phyloP scores from a whole-genome alignment of 1,284 basidiomycete genomes.

The Pseudomicrostroma phylloplanum region DNA sequence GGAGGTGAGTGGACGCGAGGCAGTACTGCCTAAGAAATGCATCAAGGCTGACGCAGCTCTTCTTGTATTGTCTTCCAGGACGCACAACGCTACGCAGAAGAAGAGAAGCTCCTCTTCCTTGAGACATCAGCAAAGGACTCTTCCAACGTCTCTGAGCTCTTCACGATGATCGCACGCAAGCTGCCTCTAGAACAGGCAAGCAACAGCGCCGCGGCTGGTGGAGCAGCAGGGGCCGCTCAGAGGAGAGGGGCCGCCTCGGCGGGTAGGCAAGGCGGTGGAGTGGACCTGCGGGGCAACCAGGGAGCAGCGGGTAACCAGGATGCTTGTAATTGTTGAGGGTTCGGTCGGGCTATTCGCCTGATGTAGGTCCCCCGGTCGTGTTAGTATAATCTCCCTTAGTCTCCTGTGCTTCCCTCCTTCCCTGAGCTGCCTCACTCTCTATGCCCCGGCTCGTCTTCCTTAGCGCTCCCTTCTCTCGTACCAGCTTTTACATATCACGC shows the following conservation, averaged over 20 bases:
- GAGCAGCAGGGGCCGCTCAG: conserved; percentile 13
- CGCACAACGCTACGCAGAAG: conserved; percentile 85
- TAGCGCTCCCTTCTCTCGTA: too few species aligned
- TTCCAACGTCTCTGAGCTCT: conserved; percentile 74
- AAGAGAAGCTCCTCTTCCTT: conserved; percentile 89
- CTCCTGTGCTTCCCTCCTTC: too few species aligned
- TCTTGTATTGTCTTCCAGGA: conserved; percentile 14
- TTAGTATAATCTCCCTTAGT: too few species aligned
- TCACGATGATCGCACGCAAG: conserved; percentile 45
- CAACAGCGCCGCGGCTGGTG: conserved; percentile 4
- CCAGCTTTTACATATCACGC: too few species aligned
- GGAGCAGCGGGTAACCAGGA: conserved; percentile 23
- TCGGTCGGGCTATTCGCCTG: too few species aligned
- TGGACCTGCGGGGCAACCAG: conserved; percentile 27
- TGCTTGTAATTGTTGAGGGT: conserved; percentile 28
- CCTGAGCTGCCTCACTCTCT: too few species aligned
- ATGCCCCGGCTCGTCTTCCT: too few species aligned
- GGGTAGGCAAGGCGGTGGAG: conserved; percentile 19
- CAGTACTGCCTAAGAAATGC: background rate
- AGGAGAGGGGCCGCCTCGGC: conserved; percentile 20
- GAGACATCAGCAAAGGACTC: conserved; percentile 94
- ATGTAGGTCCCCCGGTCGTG: too few species aligned
- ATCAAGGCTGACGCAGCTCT: background rate
- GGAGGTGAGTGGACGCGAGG: conserved; percentile 15
- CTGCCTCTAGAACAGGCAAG: conserved; percentile 41